Evolutionary conservation across 441 rosid genomes (phyloP), one percentile per base, ranked within the genome.

Genomic region (California macrophylla): DNA sequence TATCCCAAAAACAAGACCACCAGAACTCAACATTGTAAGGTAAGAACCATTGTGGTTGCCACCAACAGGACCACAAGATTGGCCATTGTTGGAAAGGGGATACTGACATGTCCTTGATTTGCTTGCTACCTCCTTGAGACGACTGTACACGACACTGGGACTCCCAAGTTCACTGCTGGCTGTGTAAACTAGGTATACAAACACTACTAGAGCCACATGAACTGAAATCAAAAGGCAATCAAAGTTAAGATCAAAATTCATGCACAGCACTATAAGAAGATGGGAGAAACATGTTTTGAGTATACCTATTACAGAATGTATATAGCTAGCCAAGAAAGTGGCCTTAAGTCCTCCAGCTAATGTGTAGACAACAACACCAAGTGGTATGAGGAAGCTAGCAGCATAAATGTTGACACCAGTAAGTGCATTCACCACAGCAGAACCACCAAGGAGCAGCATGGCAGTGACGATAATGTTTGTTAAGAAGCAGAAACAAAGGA

Each of bases 341-440:
- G 98, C 98, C 80, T 93, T 89, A 18, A 93, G 87, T 32, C 97
- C 98, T 58, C 98, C 96, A 0, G 98, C 96, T 25, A 90, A 83
- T 15, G 98, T 90, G 74, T 93, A 93, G 23, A 87, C 84, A 60
- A 86, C 80, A 5, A 90, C 94, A 15, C 98, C 98, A 5, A 93
- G 90, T n/a, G 98, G 98, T 68, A 90, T 90, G 69, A 93, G 83
- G 80, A 93, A 93, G 81, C 97, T 90, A 64, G 98, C 97, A 2
- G 91, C 91, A 25, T 86, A 90, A 28, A 93, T 86, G 74, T 90
- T 87, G 18, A 90, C 91, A 52, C 96, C 97, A 1, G 93, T 93
- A 26, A 93, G 90, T 8, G 97, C 98, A 84, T 89, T 93, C 60
- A 90, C 98, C 56, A 90, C 98, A n/a, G 95, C 92, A 15, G 97